These are phyloP conservation scores for Trichomonascus vanleenenianus DNA, from an alignment of 805 yeast species.

Conservation along the genomic window DNA sequence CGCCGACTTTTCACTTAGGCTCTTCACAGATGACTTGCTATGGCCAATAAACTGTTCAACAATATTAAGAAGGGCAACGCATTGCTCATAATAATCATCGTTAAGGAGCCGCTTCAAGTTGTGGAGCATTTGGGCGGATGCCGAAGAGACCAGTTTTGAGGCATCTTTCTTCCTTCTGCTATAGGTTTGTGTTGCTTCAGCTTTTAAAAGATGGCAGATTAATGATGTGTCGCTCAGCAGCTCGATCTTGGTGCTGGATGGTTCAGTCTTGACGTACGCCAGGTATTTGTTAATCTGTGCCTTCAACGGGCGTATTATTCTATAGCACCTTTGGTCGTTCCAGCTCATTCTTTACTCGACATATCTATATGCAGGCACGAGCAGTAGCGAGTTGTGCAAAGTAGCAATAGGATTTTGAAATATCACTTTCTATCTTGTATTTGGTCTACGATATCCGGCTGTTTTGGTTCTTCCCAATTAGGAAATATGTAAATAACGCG, in stretches of 20 bases:
- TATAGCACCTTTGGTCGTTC: slow-evolving; percentile 2
- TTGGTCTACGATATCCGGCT: neutral
- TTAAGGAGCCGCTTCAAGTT: too few species aligned
- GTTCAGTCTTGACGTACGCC: neutral
- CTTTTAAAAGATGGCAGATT: neutral
- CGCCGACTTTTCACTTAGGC: too few species aligned
- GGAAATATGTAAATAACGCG: neutral
- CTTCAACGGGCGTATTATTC: slow-evolving; percentile 4
- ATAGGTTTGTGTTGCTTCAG: neutral
- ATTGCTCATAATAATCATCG: too few species aligned
- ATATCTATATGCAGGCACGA: neutral
- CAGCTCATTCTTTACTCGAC: slow-evolving; percentile 1
- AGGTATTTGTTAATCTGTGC: neutral
- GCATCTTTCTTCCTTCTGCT: neutral
- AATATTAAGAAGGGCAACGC: too few species aligned
- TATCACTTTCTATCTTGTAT: neutral
- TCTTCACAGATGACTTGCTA: too few species aligned
- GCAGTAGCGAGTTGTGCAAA: too few species aligned
- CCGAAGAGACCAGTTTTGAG: neutral
- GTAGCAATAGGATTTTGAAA: too few species aligned
- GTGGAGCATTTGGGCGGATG: too few species aligned
- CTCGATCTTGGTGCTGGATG: neutral
- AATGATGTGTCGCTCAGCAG: neutral
- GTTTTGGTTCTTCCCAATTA: neutral
- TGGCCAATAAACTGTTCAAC: too few species aligned